Evolutionary conservation across 306 rosid species (phyloP).

Genomic region (Gynostemma pentaphyllum): DNA sequence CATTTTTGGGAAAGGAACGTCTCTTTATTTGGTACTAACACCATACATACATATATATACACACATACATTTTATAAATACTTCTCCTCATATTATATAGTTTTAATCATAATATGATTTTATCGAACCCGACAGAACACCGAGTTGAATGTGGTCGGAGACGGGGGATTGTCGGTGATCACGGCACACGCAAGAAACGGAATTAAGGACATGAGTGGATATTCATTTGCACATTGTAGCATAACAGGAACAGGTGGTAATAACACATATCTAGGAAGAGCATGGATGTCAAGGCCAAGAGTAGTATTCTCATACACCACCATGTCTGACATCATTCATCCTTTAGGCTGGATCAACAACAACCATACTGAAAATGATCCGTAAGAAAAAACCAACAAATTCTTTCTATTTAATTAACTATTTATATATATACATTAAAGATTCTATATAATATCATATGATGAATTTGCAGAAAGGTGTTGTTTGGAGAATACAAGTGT

Average conservation of each 20-base stretch:
- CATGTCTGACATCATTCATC: constrained; percentile 14
- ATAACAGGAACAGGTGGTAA: constrained; percentile 21
- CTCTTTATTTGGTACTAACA: constrained; percentile 28
- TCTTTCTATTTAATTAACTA: background rate
- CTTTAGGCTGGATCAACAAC: constrained; percentile 33
- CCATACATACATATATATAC: no score
- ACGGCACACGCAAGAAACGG: constrained; percentile 38
- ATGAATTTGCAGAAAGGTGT: background rate
- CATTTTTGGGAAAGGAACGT: constrained; percentile 30
- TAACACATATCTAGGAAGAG: constrained; percentile 36
- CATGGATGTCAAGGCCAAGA: constrained; percentile 33
- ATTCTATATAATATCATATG: no score
- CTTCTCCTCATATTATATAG: no score
- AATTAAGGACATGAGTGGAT: constrained; percentile 12
- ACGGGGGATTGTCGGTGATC: constrained; percentile 20
- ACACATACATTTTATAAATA: no score
- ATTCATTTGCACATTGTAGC: constrained; percentile 41
- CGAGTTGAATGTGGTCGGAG: constrained; percentile 15
- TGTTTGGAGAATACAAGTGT: background rate
- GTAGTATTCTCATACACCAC: constrained; percentile 31
- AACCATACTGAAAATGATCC: background rate
- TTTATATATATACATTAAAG: no score
- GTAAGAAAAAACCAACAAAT: constrained; percentile 8
- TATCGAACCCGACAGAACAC: constrained; percentile 20
- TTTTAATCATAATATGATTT: background rate